A percentile compares a stretch with the other conserved stretches of the same genome.
Evolutionary conservation across 345 rosid genomes (phyloP).

Genomic region (Eucalyptus erythrocorys): DNA sequence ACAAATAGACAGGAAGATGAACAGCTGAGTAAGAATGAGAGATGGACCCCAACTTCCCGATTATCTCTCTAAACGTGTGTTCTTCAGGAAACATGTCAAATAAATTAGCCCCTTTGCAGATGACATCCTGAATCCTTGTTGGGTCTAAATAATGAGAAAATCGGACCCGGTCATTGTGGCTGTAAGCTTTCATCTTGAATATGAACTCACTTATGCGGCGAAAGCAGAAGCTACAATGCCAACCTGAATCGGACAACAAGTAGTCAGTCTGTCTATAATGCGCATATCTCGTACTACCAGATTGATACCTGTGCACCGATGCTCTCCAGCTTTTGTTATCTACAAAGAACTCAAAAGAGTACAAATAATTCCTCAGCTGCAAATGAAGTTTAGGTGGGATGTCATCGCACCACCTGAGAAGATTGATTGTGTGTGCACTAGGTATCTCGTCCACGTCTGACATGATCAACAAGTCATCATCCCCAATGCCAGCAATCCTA

Average conservation of each 20-base stretch:
- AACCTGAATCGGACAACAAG: conserved; percentile 18
- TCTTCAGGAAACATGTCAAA: conserved; percentile 29
- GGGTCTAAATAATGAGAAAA: conserved; percentile 11
- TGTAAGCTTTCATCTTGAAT: conserved; percentile 30
- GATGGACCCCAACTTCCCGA: conserved; percentile 16
- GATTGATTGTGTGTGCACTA: conserved; percentile 16
- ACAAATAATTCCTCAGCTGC: conserved; percentile 12
- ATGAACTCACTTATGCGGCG: conserved; percentile 13
- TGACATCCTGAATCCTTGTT: conserved; percentile 12
- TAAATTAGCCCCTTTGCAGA: conserved; percentile 16
- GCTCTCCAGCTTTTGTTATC: conserved; percentile 27
- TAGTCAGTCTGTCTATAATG: conserved; percentile 11
- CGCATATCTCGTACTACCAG: conserved; percentile 12
- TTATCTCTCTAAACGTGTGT: conserved; percentile 19
- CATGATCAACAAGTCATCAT: conserved; percentile 21
- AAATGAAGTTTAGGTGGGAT: conserved; percentile 14
- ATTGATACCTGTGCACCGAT: conserved; percentile 12
- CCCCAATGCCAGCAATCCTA: conserved; percentile 14
- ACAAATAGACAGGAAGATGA: conserved; percentile 13
- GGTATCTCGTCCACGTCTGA: conserved; percentile 28
- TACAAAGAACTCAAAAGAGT: conserved; percentile 15
- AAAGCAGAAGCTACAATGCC: conserved; percentile 34
- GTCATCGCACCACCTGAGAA: conserved; percentile 22
- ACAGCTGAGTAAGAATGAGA: conserved; percentile 16
- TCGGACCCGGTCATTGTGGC: conserved; percentile 19